Evolutionary conservation across 495 filamentous ascomycete species (phyloP).

Genomic region (Paragyromitra xinjiangensis): DNA sequence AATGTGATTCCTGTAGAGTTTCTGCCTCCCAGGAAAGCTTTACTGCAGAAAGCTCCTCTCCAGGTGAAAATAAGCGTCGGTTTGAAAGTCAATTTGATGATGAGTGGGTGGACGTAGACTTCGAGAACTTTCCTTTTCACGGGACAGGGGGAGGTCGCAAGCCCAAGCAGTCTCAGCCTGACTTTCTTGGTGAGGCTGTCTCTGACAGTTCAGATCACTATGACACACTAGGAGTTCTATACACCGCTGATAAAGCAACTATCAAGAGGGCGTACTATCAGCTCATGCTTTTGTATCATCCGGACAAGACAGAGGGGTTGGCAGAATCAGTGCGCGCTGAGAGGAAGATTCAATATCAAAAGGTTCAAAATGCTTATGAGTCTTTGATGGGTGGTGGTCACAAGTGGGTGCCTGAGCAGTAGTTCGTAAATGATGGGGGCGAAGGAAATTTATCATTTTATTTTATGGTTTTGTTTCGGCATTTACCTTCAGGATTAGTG

Average conservation of each 20-base stretch:
- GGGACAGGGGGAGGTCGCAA: neutral
- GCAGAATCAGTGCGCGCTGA: neutral
- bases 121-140: neutral
- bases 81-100: neutral
- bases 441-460: neutral
- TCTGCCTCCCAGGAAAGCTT: neutral
- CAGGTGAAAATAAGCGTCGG: neutral
- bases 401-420: neutral
- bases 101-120: neutral
- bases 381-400: neutral
- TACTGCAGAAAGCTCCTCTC: neutral
- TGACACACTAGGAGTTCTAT: neutral
- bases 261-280: neutral
- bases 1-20: neutral
- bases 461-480: neutral
- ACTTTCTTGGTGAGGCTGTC: neutral
- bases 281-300: neutral
- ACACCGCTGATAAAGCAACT: neutral
- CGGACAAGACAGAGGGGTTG: neutral
- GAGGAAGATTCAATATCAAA: neutral
- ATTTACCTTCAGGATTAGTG: neutral
- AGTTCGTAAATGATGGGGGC: neutral
- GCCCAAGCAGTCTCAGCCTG: neutral
- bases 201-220: neutral
- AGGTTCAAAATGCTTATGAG: neutral